These are phyloP conservation scores for Eimeria sp. DNA, from an alignment of 169 alveolate genomes.

Conservation along the genomic window DNA sequence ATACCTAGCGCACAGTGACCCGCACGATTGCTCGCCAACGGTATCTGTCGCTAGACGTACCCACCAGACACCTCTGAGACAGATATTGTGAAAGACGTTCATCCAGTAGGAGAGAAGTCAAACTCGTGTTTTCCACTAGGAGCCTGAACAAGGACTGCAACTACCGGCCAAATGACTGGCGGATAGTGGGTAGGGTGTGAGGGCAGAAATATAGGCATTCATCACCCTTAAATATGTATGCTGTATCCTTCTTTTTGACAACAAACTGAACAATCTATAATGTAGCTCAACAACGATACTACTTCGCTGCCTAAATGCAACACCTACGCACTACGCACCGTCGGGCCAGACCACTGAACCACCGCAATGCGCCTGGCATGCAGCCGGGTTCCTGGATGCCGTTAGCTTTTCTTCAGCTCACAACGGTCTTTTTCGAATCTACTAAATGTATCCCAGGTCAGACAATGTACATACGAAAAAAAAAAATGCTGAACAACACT, in stretches of 20 bases:
- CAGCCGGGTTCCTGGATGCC: neutral
- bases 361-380: slow-evolving; percentile 9
- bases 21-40: neutral
- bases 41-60: neutral
- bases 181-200: neutral
- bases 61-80: neutral
- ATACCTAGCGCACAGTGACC: slow-evolving; percentile 1
- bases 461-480: neutral
- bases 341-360: slow-evolving; percentile 28
- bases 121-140: neutral
- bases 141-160: neutral
- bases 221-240: neutral
- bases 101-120: neutral
- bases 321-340: too few species aligned
- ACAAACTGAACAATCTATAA: neutral
- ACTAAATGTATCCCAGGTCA: neutral
- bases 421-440: neutral
- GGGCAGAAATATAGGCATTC: neutral
- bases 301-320: neutral
- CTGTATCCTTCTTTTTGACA: neutral
- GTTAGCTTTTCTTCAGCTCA: neutral
- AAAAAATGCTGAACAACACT: neutral
- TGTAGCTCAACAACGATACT: neutral
- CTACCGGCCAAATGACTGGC: too few species aligned
- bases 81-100: neutral